Percentiles rank a stretch among this genome's conserved stretches.
Evolutionary conservation across 2,329 filamentous ascomycete species (phyloP).

Genomic region (Ramichloridium luteum): DNA sequence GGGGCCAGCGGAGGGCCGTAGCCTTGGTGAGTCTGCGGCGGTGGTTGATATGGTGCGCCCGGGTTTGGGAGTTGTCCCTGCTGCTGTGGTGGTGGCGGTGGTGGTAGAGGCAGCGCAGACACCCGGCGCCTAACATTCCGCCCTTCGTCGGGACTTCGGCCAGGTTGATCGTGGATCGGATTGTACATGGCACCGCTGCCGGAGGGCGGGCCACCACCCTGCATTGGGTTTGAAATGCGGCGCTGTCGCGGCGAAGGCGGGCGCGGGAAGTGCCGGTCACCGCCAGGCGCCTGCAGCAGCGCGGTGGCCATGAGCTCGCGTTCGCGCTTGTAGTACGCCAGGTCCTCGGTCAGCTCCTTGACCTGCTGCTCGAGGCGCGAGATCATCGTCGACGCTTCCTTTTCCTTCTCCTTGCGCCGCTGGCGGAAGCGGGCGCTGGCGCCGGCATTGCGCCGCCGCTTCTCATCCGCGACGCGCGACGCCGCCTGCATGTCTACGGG

Average conservation of each 20-base stretch:
- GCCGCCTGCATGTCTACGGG: conserved; percentile 71
- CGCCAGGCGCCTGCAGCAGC: conserved; percentile 46
- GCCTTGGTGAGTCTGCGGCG: conserved; percentile 10
- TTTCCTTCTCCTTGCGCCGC: conserved; percentile 71
- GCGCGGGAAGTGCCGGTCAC: conserved; percentile 34
- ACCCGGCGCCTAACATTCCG: conserved; percentile 19
- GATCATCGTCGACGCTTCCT: conserved; percentile 57
- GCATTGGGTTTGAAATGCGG: conserved; percentile 11
- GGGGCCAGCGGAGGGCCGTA: conserved; percentile 14
- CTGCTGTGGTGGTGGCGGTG: conserved; percentile 10
- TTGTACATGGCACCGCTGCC: conserved; percentile 10
- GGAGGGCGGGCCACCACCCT: conserved; percentile 4
- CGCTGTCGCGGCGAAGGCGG: conserved; percentile 31
- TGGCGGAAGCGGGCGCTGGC: conserved; percentile 73
- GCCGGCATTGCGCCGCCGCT: conserved; percentile 71
- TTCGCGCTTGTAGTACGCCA: conserved; percentile 62
- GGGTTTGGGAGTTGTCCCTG: conserved; percentile 5
- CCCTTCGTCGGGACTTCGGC: conserved; percentile 17
- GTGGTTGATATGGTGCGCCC: conserved; percentile 5
- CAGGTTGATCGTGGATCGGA: conserved; percentile 13
- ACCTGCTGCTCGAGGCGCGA: conserved; percentile 56
- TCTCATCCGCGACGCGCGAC: conserved; percentile 73
- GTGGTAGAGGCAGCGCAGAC: conserved; percentile 17
- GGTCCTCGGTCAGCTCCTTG: conserved; percentile 54
- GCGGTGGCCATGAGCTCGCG: conserved; percentile 60